phyloP scores from a whole-genome alignment of 495 filamentous ascomycete species.

The Talaromyces wortmannii region DNA sequence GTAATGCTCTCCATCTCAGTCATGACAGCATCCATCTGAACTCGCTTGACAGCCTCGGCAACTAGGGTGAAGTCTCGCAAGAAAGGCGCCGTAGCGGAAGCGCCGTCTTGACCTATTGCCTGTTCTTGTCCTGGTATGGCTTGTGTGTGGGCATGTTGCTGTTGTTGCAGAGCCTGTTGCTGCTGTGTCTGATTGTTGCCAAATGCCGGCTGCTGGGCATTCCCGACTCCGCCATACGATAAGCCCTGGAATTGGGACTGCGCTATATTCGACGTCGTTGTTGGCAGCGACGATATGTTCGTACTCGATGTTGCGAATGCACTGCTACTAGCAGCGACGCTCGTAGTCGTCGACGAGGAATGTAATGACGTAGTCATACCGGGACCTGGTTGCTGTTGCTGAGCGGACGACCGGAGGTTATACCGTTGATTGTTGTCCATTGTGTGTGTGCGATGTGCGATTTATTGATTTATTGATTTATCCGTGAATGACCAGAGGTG shows the following conservation, averaged over 20 bases:
- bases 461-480: not conserved
- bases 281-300: not conserved
- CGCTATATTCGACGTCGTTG: not conserved
- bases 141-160: not conserved
- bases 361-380: not conserved
- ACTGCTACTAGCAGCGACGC: not conserved
- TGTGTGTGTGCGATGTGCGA: not conserved
- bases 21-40: conserved; percentile 81
- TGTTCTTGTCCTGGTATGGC: conserved; percentile 7
- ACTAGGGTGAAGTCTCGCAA: conserved; percentile 77
- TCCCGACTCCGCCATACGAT: not conserved
- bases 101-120: conserved; percentile 32
- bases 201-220: not conserved
- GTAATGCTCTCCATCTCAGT: conserved; percentile 63
- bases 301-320: not conserved
- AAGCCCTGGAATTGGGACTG: not conserved
- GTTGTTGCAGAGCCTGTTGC: not conserved
- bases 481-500: not conserved
- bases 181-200: not conserved
- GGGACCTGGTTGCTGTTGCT: not conserved
- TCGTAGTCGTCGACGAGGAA: not conserved
- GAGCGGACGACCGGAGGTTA: conserved; percentile 1
- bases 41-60: conserved; percentile 91
- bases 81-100: conserved; percentile 51
- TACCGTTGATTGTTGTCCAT: conserved; percentile 2